A percentile compares a stretch with the other conserved stretches of the same genome.
These are phyloP conservation scores for Ophiostoma novo-ulmi DNA, from an alignment of 2,329 filamentous ascomycete species.

Conservation along the genomic window DNA sequence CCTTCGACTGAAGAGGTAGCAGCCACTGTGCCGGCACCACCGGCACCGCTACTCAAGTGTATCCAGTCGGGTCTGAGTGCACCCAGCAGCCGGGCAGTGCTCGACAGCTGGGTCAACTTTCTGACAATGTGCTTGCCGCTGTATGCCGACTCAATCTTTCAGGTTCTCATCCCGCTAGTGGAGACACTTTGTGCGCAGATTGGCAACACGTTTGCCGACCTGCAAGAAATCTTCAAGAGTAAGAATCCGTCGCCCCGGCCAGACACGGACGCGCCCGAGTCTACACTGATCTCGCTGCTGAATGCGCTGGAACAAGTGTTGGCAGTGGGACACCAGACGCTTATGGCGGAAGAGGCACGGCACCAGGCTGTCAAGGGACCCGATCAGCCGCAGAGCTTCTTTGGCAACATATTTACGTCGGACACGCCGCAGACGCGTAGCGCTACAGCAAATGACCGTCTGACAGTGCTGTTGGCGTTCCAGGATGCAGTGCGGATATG, in stretches of 20 bases:
- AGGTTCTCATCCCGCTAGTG: slow-evolving; percentile 83
- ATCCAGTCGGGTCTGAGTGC: slow-evolving; percentile 77
- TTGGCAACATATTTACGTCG: slow-evolving; percentile 84
- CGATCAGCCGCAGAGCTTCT: slow-evolving; percentile 79
- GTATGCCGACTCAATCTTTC: slow-evolving; percentile 79
- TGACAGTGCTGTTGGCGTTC: slow-evolving; percentile 93
- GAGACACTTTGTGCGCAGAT: slow-evolving; percentile 84
- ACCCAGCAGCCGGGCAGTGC: slow-evolving; percentile 63
- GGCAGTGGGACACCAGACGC: slow-evolving; percentile 76
- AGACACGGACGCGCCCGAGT: slow-evolving; percentile 52
- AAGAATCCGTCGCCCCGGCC: neutral
- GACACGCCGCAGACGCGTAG: slow-evolving; percentile 69
- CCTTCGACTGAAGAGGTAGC: slow-evolving; percentile 6
- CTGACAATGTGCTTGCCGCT: slow-evolving; percentile 77
- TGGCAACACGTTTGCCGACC: slow-evolving; percentile 61
- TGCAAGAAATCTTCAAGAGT: slow-evolving; percentile 57
- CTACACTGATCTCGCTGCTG: slow-evolving; percentile 76
- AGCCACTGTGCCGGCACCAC: slow-evolving; percentile 44
- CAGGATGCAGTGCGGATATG: slow-evolving; percentile 92
- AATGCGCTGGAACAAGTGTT: slow-evolving; percentile 89
- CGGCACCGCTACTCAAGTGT: slow-evolving; percentile 71
- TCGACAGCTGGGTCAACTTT: slow-evolving; percentile 90
- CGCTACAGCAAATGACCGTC: slow-evolving; percentile 82
- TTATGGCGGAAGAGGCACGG: slow-evolving; percentile 70
- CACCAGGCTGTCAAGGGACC: slow-evolving; percentile 67